Percentiles rank a stretch among this genome's conserved stretches.
phyloP scores from a whole-genome alignment of 2,329 filamentous ascomycete genomes.

The Curvularia lunata region DNA sequence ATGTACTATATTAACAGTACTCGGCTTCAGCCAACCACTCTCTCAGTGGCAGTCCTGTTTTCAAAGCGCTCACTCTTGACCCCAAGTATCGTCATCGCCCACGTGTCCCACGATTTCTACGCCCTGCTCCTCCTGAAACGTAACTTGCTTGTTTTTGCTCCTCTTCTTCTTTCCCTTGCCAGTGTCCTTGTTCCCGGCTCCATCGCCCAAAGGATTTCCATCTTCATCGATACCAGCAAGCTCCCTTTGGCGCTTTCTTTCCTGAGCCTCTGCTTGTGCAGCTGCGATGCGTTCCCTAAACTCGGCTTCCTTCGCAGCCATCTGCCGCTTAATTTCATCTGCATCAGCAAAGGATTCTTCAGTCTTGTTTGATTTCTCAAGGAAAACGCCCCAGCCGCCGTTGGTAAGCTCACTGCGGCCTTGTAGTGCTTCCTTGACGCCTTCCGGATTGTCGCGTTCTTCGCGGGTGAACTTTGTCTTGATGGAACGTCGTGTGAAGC shows the following conservation, averaged over 20 bases:
- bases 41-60: not conserved
- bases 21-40: not conserved
- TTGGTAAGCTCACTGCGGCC: slow-evolving; percentile 44
- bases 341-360: slow-evolving; percentile 49
- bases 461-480: slow-evolving; percentile 85
- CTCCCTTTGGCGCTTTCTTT: slow-evolving; percentile 46
- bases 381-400: slow-evolving; percentile 51
- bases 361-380: slow-evolving; percentile 39
- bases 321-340: slow-evolving; percentile 40
- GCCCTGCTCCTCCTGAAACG: slow-evolving; percentile 37
- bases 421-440: slow-evolving; percentile 68
- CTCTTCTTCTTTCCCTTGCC: slow-evolving; percentile 41
- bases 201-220: slow-evolving; percentile 26
- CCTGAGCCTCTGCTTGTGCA: slow-evolving; percentile 43
- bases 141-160: slow-evolving; percentile 36
- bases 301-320: slow-evolving; percentile 33
- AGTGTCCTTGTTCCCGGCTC: slow-evolving; percentile 30
- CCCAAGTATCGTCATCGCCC: slow-evolving; percentile 40
- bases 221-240: slow-evolving; percentile 34
- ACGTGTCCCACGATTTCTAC: slow-evolving; percentile 40
- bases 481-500: slow-evolving; percentile 73
- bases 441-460: slow-evolving; percentile 69
- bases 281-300: slow-evolving; percentile 47
- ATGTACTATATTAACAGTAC: not conserved
- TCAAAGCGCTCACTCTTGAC: slow-evolving; percentile 14